Conservation (phyloP, 768 basidiomycete genomes). For the Roridomyces roridus region DNA sequence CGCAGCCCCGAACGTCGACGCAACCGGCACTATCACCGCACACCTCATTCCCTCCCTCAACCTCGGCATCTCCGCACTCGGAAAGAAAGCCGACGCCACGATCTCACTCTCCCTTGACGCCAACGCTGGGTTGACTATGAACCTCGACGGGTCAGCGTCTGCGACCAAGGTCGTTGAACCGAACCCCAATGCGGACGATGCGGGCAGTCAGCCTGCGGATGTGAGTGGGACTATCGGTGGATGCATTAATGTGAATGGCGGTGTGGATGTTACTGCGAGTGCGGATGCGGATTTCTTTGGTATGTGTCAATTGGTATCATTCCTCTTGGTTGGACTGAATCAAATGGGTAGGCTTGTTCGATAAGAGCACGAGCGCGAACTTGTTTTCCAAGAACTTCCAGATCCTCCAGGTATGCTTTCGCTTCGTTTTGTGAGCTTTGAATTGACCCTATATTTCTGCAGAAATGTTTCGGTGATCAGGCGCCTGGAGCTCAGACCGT, state of each 20-base stretch:
- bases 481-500: not conserved
- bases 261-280: conserved; percentile 23
- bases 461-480: conserved; percentile 18
- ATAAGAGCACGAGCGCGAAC: conserved; percentile 1
- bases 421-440: not conserved
- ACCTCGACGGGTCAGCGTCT: conserved; percentile 16
- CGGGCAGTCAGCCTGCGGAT: not conserved
- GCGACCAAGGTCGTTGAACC: not conserved
- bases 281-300: conserved; percentile 26
- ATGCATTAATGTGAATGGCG: conserved; percentile 22
- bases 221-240: conserved; percentile 16
- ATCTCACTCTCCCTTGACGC: conserved; percentile 33
- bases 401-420: conserved; percentile 22
- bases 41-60: conserved; percentile 38
- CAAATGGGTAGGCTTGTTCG: conserved; percentile 15
- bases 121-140: conserved; percentile 26
- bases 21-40: conserved; percentile 33
- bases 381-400: conserved; percentile 28
- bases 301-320: no score
- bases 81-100: conserved; percentile 21
- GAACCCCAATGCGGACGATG: not conserved
- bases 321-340: no score
- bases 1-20: conserved; percentile 31
- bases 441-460: not conserved
- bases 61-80: conserved; percentile 33